These are phyloP conservation scores for Raffaelea albimanens DNA, from an alignment of 2,329 filamentous ascomycete species.

Conservation along the genomic window DNA sequence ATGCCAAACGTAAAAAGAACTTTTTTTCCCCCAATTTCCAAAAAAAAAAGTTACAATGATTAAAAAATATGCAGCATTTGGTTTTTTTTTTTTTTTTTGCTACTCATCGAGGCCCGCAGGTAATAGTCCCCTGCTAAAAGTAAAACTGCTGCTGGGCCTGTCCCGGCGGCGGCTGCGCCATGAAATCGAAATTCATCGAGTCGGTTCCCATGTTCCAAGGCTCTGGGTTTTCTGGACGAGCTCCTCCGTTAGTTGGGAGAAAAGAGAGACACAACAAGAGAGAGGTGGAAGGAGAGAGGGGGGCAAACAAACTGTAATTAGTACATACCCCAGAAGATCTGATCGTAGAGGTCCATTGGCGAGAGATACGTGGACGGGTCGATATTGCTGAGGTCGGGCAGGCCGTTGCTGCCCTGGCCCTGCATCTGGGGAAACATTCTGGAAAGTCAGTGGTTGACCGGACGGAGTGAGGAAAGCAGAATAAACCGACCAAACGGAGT, in stretches of 20 bases:
- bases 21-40: too few species aligned
- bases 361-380: constrained; percentile 53
- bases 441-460: background rate
- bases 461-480: too few species aligned
- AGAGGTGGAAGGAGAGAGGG: too few species aligned
- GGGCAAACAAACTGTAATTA: too few species aligned
- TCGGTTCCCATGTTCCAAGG: constrained; percentile 48
- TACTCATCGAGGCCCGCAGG: background rate
- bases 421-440: constrained; percentile 25
- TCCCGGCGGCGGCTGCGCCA: constrained; percentile 49
- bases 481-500: too few species aligned
- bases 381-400: constrained; percentile 37
- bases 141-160: constrained; percentile 48
- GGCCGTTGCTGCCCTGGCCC: constrained; percentile 3
- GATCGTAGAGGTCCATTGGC: constrained; percentile 59
- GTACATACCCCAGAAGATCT: constrained; percentile 55
- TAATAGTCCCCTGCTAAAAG: constrained; percentile 28
- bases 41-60: too few species aligned
- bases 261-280: too few species aligned
- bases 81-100: too few species aligned
- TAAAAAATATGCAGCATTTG: too few species aligned
- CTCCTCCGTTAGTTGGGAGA: constrained; percentile 3
- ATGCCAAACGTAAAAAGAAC: background rate
- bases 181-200: constrained; percentile 50
- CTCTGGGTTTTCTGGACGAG: constrained; percentile 45